Conservation (phyloP, 257 asterid genomes). For the Penstemon barbatus region DNA sequence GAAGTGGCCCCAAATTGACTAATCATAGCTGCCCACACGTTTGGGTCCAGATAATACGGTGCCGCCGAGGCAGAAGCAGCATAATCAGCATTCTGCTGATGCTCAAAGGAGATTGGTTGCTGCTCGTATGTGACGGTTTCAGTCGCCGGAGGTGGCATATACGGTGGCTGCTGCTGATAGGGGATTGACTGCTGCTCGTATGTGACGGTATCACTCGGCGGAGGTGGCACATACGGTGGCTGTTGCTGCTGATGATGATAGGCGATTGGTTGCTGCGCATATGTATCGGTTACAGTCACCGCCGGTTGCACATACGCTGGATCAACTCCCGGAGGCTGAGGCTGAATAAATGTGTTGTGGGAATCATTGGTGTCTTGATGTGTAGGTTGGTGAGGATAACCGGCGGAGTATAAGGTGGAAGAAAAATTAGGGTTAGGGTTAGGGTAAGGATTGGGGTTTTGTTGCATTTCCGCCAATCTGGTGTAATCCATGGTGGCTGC, state of each 20-base stretch:
- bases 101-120: slow-evolving; percentile 27
- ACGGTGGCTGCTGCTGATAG: slow-evolving; percentile 25
- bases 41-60: slow-evolving; percentile 31
- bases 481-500: slow-evolving; percentile 30
- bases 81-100: slow-evolving; percentile 29
- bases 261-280: slow-evolving; percentile 31
- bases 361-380: slow-evolving; percentile 9
- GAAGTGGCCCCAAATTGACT: slow-evolving; percentile 26
- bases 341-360: slow-evolving; percentile 22
- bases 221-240: slow-evolving; percentile 31
- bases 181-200: slow-evolving; percentile 32
- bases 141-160: slow-evolving; percentile 21
- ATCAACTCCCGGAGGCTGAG: slow-evolving; percentile 44
- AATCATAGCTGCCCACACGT: slow-evolving; percentile 35
- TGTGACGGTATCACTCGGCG: slow-evolving; percentile 10
- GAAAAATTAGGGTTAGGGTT: slow-evolving; percentile 23
- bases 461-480: slow-evolving; percentile 30
- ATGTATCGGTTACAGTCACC: slow-evolving; percentile 15
- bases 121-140: slow-evolving; percentile 30
- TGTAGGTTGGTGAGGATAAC: slow-evolving; percentile 24
- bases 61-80: slow-evolving; percentile 1
- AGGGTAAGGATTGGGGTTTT: slow-evolving; percentile 39
- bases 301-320: slow-evolving; percentile 32
- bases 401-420: slow-evolving; percentile 17
- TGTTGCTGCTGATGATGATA: slow-evolving; percentile 28